Evolutionary conservation across 495 filamentous ascomycete genomes (phyloP), one percentile per base, ranked within the genome.

Genomic region (Chaetomium fimeti): DNA sequence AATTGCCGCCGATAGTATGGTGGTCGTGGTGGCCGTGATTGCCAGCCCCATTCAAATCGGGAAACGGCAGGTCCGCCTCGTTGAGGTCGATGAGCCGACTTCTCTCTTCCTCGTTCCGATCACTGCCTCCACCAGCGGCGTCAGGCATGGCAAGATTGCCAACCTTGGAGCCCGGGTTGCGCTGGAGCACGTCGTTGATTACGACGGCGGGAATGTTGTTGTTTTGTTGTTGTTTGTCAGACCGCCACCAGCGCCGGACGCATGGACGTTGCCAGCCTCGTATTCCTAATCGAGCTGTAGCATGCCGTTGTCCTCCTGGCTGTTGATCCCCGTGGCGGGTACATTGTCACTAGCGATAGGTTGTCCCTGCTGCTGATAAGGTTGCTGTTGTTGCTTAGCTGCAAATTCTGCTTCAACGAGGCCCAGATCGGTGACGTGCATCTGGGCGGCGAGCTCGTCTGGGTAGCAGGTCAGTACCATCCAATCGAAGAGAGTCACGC

Each of bases 401-500:
- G 49, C 52, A 36, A 58, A 64, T 3, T 60, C 18, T 9, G 28
- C 25, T 24, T 52, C 25, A 22, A 29, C 45, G 3, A 3, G 32
- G 32, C 24, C 32, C n/a, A 67, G 63, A 25, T 59, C 60, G 45
- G 38, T 28, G 18, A 64, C n/a, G 36, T 68, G 66, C 58, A 69
- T 60, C 66, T 74, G 68, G 22, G 40, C 57, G 24, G 36, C 56
- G 24, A 71, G 36, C 63, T 72, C 68, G 40, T 69, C 73, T 72
- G 72, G 74, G 62, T 72, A 76, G 65, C 68, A 70, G 20, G 68
- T 75, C 57, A 76, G 71, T 66, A 64, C 70, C 64, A 76, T 68
- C 74, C 74, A 76, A 67, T 76, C 74, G 65, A 76, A 76, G 27
- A 76, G 29, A 11, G 62, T 70, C n/a, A 70, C 58, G 24, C 74